These are phyloP conservation scores for Boletus subcaerulescens DNA, from an alignment of 768 basidiomycete species.

Conservation along the genomic window DNA sequence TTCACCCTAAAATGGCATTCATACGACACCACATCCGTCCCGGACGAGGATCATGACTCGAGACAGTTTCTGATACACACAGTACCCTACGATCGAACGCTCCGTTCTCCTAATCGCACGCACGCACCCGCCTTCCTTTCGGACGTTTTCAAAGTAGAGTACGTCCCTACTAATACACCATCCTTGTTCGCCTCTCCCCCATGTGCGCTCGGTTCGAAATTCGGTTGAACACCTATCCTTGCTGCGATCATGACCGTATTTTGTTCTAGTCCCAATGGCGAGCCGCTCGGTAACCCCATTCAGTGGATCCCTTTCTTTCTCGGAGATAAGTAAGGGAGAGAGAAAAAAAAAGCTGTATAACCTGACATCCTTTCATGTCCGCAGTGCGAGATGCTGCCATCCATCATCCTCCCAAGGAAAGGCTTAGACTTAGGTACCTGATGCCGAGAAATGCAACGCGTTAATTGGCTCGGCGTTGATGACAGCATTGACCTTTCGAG, in stretches of 20 bases:
- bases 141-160: not conserved
- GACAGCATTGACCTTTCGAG: too few species aligned
- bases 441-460: not conserved
- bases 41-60: constrained; percentile 31
- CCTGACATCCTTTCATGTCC: not conserved
- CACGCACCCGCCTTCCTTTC: constrained; percentile 1
- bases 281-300: not conserved
- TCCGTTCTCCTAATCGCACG: constrained; percentile 23
- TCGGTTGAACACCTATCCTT: not conserved
- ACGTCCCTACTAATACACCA: constrained; percentile 9
- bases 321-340: too few species aligned
- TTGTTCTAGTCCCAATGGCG: too few species aligned
- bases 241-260: too few species aligned
- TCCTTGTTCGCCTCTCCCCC: not conserved
- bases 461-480: not conserved
- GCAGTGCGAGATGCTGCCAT: not conserved
- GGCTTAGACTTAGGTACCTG: too few species aligned
- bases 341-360: too few species aligned
- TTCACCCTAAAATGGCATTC: constrained; percentile 23
- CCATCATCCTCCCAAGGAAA: not conserved
- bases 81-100: constrained; percentile 12
- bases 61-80: constrained; percentile 4
- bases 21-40: constrained; percentile 24
- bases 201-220: not conserved
- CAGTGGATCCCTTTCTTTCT: too few species aligned